Evolutionary conservation across 495 filamentous ascomycete species (phyloP).

Genomic region (Penicillium desertorum): DNA sequence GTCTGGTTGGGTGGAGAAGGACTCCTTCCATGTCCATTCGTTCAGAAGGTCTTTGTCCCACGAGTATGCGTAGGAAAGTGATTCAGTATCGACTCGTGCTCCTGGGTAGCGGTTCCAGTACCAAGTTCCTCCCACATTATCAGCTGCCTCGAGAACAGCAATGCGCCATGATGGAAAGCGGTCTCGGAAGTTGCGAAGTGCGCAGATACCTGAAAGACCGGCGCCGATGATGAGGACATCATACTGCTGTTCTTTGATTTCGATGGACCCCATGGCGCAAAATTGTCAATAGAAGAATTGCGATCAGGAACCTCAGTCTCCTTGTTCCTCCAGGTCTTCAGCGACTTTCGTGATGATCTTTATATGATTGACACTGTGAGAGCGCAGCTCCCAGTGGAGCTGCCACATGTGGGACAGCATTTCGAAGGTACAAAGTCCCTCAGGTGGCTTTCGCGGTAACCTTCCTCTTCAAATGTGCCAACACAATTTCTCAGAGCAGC

Average conservation of each 20-base stretch:
- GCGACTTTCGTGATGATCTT: background rate
- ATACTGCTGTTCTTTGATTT: conserved; percentile 11
- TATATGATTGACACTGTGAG: background rate
- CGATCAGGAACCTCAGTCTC: background rate
- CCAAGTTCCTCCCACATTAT: conserved; percentile 54
- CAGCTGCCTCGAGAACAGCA: conserved; percentile 47
- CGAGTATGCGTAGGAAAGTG: conserved; percentile 27
- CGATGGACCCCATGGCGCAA: conserved; percentile 8
- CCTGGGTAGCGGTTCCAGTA: conserved; percentile 43
- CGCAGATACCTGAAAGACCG: conserved; percentile 49
- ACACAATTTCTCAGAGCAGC: background rate
- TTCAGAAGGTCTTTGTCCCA: conserved; percentile 28
- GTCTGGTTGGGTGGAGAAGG: conserved; percentile 25
- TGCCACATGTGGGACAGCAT: background rate
- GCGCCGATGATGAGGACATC: conserved; percentile 55
- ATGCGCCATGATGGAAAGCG: conserved; percentile 39
- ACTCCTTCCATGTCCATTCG: conserved; percentile 31
- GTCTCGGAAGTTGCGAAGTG: conserved; percentile 41
- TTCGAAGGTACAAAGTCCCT: background rate
- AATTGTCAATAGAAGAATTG: background rate
- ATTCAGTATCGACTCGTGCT: conserved; percentile 27
- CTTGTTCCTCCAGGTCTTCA: background rate
- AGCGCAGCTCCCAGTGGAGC: background rate
- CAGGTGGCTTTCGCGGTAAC: background rate
- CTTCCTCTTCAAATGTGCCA: background rate